Evolutionary conservation across 257 asterid species (phyloP), one percentile per base, ranked within the genome.

Genomic region (Cinchona pubescens): DNA sequence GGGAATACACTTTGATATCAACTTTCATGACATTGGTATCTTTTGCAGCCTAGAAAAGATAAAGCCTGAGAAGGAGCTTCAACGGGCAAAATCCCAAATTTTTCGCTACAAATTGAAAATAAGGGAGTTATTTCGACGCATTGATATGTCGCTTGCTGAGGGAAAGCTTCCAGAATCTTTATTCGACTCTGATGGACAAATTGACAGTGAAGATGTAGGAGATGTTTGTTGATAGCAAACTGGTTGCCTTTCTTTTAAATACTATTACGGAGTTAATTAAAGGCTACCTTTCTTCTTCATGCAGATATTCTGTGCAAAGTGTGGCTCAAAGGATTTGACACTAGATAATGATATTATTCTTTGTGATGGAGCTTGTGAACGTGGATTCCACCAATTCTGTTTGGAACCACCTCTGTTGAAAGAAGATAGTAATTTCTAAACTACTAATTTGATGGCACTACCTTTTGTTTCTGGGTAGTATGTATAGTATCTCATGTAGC

Each of bases 291-390:
- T 67, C 16, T 85, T 76, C 67, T 69, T 45, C 49, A 75, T 87
- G 90, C 93, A 95, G 99, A 95, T 95, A 79, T 95, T 95, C 87
- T 95, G 99, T 80, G 96, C 99, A 43, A 95, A 95, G 81, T 95
- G 99, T 80, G 94, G 97, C 75, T 87, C 90, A 42, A 91, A 87
- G 86, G 98, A 95, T 77, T 77, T 95, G 87, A 77, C 92, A 45
- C 83, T 83, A 59, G 98, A 91, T 49, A 92, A 95, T 80, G 99
- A 95, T 85, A 91, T 95, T 86, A 91, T 95, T 65, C 91, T 92
- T 16, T 95, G 99, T 79, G 98, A 95, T 81, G 99, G 99, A 48
- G 89, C 89, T 59, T 95, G 99, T 73, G 98, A 90, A 86, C 96
- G 99, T 65, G 99, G 98, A 82, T 92, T 87, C 83, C 99, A 95